Conservation (phyloP, 768 basidiomycete species). For the Trametes villosa region DNA sequence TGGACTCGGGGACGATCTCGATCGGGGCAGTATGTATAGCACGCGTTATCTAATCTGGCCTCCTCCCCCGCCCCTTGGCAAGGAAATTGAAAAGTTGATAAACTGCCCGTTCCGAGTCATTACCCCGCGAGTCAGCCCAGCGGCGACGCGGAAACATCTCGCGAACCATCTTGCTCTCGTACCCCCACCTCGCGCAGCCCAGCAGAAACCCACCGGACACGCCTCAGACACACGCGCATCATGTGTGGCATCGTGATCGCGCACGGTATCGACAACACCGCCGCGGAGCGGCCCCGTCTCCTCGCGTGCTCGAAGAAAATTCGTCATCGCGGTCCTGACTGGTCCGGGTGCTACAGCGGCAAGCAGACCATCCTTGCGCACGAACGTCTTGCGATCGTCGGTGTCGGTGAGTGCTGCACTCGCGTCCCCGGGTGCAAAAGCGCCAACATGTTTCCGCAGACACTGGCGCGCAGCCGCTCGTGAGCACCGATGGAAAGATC, state of each 20-base stretch:
- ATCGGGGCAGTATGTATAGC: not conserved
- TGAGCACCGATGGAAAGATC: constrained; percentile 82
- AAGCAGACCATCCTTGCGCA: constrained; percentile 85
- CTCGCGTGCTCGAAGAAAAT: constrained; percentile 89
- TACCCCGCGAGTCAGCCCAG: not conserved
- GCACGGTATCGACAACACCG: constrained; percentile 77
- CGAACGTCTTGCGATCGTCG: constrained; percentile 96
- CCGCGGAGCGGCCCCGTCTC: constrained; percentile 67
- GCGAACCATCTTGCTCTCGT: not conserved
- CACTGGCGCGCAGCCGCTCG: constrained; percentile 93
- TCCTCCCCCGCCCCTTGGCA: not conserved
- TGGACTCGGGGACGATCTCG: not conserved
- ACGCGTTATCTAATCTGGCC: constrained; percentile 22
- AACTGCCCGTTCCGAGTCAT: constrained; percentile 24
- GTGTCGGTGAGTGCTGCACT: constrained; percentile 72
- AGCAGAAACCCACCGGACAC: not conserved
- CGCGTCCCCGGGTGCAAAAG: not conserved
- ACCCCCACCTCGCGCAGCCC: not conserved
- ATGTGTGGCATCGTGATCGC: constrained; percentile 96
- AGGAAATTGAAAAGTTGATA: constrained; percentile 15
- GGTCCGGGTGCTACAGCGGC: constrained; percentile 94
- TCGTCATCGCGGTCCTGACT: constrained; percentile 96
- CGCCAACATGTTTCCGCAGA: constrained; percentile 53
- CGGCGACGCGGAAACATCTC: not conserved
- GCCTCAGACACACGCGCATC: constrained; percentile 10